phyloP scores from a whole-genome alignment of 306 rosid genomes.

The Glycine tomentella region DNA sequence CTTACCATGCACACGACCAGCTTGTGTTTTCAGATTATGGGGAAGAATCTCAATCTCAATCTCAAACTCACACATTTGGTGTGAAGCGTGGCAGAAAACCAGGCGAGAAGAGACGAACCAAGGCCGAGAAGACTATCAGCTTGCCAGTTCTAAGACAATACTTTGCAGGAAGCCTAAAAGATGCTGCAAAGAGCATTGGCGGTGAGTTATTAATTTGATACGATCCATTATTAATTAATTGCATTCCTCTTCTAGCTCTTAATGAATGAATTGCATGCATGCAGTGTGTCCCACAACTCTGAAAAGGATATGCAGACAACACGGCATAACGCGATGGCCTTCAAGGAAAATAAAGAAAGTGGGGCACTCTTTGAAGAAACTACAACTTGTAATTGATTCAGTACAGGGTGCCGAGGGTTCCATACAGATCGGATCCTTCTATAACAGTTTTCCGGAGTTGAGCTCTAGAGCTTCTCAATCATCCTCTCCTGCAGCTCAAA shows the following conservation, averaged over 20 bases:
- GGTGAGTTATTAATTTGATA: neutral
- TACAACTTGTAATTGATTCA: slow-evolving; percentile 69
- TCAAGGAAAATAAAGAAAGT: slow-evolving; percentile 76
- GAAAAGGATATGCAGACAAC: slow-evolving; percentile 80
- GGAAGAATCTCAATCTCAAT: no score
- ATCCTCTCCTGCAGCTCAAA: no score
- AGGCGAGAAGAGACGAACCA: slow-evolving; percentile 65
- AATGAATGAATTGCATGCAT: neutral
- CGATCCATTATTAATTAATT: no score
- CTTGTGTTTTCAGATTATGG: no score
- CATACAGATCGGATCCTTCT: slow-evolving; percentile 64
- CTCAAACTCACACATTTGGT: slow-evolving; percentile 17
- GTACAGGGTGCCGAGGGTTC: slow-evolving; percentile 77
- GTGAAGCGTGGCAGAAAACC: slow-evolving; percentile 58
- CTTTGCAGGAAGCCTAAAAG: slow-evolving; percentile 57
- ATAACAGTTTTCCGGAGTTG: slow-evolving; percentile 62
- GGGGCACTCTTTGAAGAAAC: slow-evolving; percentile 69
- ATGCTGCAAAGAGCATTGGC: slow-evolving; percentile 56
- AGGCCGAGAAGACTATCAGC: slow-evolving; percentile 73
- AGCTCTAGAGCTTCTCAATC: no score
- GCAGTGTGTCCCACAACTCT: slow-evolving; percentile 81
- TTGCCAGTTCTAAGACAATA: slow-evolving; percentile 66
- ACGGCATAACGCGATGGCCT: slow-evolving; percentile 73
- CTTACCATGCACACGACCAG: no score
- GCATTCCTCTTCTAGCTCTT: no score